Percentiles rank a stretch among this genome's conserved stretches.
Evolutionary conservation across 371 early-diverging fungal genomes (phyloP).

Genomic region (Mucor irregularis): DNA sequence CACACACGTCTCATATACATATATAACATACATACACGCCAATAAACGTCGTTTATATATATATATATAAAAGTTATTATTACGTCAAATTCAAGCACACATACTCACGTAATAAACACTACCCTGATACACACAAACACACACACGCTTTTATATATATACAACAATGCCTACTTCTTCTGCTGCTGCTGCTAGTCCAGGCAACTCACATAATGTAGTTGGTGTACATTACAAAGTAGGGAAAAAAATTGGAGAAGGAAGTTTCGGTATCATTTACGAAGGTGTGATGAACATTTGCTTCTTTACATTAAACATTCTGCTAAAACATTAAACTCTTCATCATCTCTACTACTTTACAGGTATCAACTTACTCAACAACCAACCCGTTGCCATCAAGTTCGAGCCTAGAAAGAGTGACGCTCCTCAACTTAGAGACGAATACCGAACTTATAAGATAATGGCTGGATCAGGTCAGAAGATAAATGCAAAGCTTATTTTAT

Average conservation of each 20-base stretch:
- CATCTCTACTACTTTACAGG: slow-evolving; percentile 30
- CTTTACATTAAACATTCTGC: neutral
- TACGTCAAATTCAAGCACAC: too few species aligned
- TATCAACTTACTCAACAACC: slow-evolving; percentile 75
- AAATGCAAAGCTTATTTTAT: too few species aligned
- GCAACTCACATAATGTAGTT: slow-evolving; percentile 59
- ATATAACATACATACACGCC: too few species aligned
- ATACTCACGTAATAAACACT: too few species aligned
- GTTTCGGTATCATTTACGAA: slow-evolving; percentile 96
- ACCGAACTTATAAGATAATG: slow-evolving; percentile 87
- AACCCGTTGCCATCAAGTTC: slow-evolving; percentile 91
- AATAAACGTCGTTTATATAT: too few species aligned
- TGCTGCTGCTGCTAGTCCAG: slow-evolving; percentile 23
- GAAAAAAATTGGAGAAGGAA: slow-evolving; percentile 93
- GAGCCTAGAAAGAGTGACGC: slow-evolving; percentile 93
- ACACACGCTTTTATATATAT: too few species aligned
- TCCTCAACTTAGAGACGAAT: slow-evolving; percentile 93
- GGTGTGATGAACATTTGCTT: slow-evolving; percentile 50
- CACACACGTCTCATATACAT: too few species aligned
- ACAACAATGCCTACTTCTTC: slow-evolving; percentile 24
- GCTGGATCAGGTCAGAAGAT: slow-evolving; percentile 68
- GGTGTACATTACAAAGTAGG: slow-evolving; percentile 95
- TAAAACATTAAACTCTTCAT: neutral
- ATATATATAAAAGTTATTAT: too few species aligned
- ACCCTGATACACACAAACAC: too few species aligned